Evolutionary conservation across 306 rosid genomes (phyloP).

Genomic region (Herpetospermum pedunculosum): DNA sequence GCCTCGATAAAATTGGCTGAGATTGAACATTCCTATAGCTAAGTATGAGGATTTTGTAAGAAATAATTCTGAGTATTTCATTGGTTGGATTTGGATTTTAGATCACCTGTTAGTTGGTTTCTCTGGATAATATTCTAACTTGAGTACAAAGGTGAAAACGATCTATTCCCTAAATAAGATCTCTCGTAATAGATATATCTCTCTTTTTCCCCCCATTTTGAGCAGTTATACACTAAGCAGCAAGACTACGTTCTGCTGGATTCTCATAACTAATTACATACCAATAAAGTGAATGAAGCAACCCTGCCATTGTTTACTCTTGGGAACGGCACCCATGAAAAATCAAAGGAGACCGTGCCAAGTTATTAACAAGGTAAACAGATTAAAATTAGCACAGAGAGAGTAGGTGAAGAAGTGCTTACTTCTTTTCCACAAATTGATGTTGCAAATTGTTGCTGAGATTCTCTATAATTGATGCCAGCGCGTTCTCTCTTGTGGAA

Average conservation of each 20-base stretch:
- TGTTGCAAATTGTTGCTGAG: constrained; percentile 59
- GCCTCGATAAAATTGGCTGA: neutral
- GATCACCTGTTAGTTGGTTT: neutral
- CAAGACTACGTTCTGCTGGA: neutral
- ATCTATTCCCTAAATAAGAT: neutral
- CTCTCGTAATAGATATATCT: neutral
- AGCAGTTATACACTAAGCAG: neutral
- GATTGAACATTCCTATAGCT: neutral
- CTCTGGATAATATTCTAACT: neutral
- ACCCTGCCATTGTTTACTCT: neutral
- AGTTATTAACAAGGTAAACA: neutral
- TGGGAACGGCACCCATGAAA: neutral
- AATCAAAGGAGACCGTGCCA: neutral
- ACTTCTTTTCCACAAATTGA: constrained; percentile 78
- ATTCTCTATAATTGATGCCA: constrained; percentile 48
- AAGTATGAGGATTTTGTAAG: neutral
- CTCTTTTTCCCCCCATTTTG: neutral
- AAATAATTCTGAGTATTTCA: neutral
- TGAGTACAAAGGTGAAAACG: neutral
- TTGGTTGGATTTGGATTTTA: neutral
- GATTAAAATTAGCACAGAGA: neutral
- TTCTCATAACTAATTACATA: neutral
- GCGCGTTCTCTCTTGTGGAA: constrained; percentile 69
- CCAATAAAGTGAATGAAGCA: neutral
- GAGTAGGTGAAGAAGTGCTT: constrained; percentile 15